A percentile compares a stretch with the other conserved stretches of the same genome.
Conservation (phyloP, 352 stramenopile genomes). For the Sclerospora graminicola region DNA sequence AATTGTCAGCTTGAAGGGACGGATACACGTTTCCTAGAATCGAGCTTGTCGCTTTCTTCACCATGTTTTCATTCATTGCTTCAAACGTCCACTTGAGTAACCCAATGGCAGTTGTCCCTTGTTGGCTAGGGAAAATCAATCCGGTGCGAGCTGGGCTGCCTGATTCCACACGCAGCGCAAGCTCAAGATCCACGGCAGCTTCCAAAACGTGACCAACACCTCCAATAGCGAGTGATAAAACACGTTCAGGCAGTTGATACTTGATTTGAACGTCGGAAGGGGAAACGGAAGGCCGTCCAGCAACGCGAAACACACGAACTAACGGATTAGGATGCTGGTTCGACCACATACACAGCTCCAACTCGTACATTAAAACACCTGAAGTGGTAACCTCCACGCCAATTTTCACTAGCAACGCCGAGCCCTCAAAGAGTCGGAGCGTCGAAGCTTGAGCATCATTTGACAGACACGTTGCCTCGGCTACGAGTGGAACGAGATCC, state of each 20-base stretch:
- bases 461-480: conserved; percentile 33
- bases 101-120: conserved; percentile 5
- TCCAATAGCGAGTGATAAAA: conserved; percentile 34
- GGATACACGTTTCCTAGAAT: conserved; percentile 35
- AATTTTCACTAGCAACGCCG: conserved; percentile 35
- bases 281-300: conserved; percentile 7
- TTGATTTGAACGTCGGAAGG: conserved; percentile 24
- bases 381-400: conserved; percentile 9
- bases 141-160: conserved; percentile 25
- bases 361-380: conserved; percentile 23
- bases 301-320: conserved; percentile 23
- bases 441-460: conserved; percentile 5
- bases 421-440: conserved; percentile 14
- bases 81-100: conserved; percentile 30
- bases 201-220: conserved; percentile 33
- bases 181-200: conserved; percentile 41
- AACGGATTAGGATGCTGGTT: conserved; percentile 29
- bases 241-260: conserved; percentile 31
- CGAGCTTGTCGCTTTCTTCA: conserved; percentile 8
- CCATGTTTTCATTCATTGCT: conserved; percentile 8
- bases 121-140: conserved; percentile 31
- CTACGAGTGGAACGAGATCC: conserved; percentile 44
- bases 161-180: conserved; percentile 28
- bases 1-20: conserved; percentile 13
- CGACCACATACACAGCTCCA: conserved; percentile 35